These are phyloP conservation scores for Neonectria coccinea DNA, from an alignment of 2,329 filamentous ascomycete species.

Conservation along the genomic window DNA sequence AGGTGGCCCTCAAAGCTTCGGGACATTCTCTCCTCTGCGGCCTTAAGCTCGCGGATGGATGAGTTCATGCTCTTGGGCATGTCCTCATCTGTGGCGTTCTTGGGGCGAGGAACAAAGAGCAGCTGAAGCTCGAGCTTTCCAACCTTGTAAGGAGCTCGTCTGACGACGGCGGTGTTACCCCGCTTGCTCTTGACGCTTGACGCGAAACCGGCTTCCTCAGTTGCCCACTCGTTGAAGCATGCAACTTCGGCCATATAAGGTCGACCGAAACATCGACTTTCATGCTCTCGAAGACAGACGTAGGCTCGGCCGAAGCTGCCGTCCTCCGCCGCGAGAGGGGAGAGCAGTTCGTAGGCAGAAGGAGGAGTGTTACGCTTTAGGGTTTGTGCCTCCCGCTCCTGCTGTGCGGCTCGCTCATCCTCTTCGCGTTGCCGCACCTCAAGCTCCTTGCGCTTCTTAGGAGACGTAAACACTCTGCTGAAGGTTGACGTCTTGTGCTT, in stretches of 20 bases:
- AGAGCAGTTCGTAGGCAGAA: slow-evolving; percentile 86
- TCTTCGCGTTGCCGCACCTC: slow-evolving; percentile 87
- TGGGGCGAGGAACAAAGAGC: slow-evolving; percentile 92
- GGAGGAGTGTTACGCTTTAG: slow-evolving; percentile 73
- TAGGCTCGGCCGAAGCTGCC: slow-evolving; percentile 96
- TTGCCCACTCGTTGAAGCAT: slow-evolving; percentile 99
- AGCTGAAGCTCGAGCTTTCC: slow-evolving; percentile 95
- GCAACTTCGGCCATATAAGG: slow-evolving; percentile 89
- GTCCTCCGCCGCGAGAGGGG: slow-evolving; percentile 87
- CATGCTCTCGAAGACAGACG: slow-evolving; percentile 92
- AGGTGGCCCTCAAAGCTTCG: slow-evolving; percentile 88
- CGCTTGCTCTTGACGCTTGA: slow-evolving; percentile 97
- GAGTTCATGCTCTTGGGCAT: slow-evolving; percentile 99
- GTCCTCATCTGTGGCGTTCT: slow-evolving; percentile 87
- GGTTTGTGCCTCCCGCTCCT: slow-evolving; percentile 73
- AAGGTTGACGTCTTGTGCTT: slow-evolving; percentile 90
- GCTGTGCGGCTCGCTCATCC: slow-evolving; percentile 76
- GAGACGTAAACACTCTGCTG: slow-evolving; percentile 91
- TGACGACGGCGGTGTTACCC: slow-evolving; percentile 74
- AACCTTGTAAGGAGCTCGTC: slow-evolving; percentile 94
- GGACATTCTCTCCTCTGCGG: slow-evolving; percentile 83
- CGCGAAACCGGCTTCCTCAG: slow-evolving; percentile 81
- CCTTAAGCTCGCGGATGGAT: slow-evolving; percentile 91
- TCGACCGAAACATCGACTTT: slow-evolving; percentile 87
- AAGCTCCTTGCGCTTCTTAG: slow-evolving; percentile 96